These are phyloP conservation scores for Telfairia occidentalis DNA, from an alignment of 331 rosid species.

Conservation along the genomic window DNA sequence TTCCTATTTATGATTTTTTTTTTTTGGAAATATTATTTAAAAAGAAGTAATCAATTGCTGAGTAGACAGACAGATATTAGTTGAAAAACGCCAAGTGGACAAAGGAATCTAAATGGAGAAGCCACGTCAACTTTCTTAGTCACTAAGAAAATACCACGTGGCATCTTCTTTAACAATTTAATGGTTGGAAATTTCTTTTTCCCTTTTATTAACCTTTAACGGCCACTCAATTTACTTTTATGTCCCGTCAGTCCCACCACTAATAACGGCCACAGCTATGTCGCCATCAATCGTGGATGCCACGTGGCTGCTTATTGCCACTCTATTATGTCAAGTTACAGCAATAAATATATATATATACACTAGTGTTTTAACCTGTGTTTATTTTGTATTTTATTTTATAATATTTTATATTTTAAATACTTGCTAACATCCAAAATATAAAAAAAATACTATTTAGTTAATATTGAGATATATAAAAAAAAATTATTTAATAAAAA, in stretches of 20 bases:
- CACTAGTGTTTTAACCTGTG: too few relatives aligned
- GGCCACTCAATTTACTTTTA: background rate
- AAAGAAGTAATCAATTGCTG: background rate
- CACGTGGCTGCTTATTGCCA: background rate
- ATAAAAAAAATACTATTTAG: too few relatives aligned
- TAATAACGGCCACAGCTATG: background rate
- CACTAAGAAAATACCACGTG: slow-evolving; percentile 38
- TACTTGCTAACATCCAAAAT: too few relatives aligned
- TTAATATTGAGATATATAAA: too few relatives aligned
- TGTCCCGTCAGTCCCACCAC: background rate
- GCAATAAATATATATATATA: too few relatives aligned
- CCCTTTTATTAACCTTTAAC: background rate
- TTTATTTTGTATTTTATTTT: too few relatives aligned
- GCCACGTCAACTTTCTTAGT: slow-evolving; percentile 35
- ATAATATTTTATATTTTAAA: too few relatives aligned
- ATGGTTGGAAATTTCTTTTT: background rate
- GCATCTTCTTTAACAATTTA: background rate
- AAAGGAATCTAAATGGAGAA: background rate
- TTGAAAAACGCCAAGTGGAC: slow-evolving; percentile 5
- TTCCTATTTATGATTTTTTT: too few relatives aligned
- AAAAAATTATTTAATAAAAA: too few relatives aligned
- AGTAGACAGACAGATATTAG: background rate
- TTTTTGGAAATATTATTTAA: background rate
- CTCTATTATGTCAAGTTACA: too few relatives aligned
- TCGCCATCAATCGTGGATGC: background rate